Base-by-base conservation (phyloP, 2,329 filamentous ascomycete genomes). In the Monosporascus ibericus region DNA sequence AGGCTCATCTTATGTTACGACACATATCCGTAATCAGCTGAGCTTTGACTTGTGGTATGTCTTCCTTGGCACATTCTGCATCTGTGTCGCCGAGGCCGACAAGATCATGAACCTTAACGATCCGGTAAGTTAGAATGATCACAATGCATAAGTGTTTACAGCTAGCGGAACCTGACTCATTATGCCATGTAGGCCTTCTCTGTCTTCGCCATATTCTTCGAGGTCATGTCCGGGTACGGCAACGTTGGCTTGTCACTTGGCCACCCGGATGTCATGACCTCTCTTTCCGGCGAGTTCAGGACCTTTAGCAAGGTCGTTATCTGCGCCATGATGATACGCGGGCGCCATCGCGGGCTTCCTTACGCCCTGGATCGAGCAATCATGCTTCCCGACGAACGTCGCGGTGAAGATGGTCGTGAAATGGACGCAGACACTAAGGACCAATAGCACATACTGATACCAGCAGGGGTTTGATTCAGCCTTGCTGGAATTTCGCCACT, bases 31-130 rank as follows among this genome's bases (percentile, higher is more conserved):
- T 30, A 30, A 30, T 11, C 84, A 87, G 64, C 74, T 87, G 2
- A 79, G 81, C 30, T 82, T 87, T 63, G 85, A 87, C 60, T 71
- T 87, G 17, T 87, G 84, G 84, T 82, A 77, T 11, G 27, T 30
- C 9, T 30, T 30, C 9, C 27, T 30, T 30, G 27, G 27, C 9
- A 30, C 27, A 9, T 30, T 30, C 27, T 30, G 27, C 27, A 30
- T 30, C 27, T 30, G 27, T 30, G 27, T 30, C 27, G 3, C 27
- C 27, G 27, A 30, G 27, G 27, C 27, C 27, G 27, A 30, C 8
- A 30, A 30, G 27, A 11, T 30, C 27, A 30, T 30, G 27, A 4
- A 30, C 8, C 27, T 30, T 9, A 30, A 30, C 11, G 27, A 30
- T 30, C 27, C 27, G 9, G 27, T 30, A 30, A 30, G 27, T 30